phyloP scores from a whole-genome alignment of 2,329 filamentous ascomycete genomes.

The Setomelanomma holmii region DNA sequence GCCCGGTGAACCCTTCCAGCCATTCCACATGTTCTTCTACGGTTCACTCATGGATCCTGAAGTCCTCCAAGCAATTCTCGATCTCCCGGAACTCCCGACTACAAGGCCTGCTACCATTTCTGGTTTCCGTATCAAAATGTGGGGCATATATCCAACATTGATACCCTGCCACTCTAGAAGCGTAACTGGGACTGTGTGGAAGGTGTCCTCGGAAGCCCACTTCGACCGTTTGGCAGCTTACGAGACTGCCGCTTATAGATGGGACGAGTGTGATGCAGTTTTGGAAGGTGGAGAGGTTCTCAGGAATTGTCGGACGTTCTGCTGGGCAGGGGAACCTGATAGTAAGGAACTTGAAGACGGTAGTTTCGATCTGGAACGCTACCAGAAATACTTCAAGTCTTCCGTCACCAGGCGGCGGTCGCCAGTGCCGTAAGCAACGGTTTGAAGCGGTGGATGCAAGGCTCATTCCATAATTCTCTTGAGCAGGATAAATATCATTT shows the following conservation, averaged over 20 bases:
- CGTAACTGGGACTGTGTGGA: slow-evolving; percentile 22
- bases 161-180: slow-evolving; percentile 11
- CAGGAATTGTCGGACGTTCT: not conserved
- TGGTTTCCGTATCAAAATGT: slow-evolving; percentile 40
- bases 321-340: not conserved
- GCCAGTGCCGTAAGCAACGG: too few relatives aligned
- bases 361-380: not conserved
- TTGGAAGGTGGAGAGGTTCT: not conserved
- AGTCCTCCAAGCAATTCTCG: slow-evolving; percentile 37
- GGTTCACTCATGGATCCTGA: slow-evolving; percentile 42
- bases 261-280: not conserved
- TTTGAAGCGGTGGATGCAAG: too few relatives aligned
- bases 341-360: not conserved
- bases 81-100: slow-evolving; percentile 26
- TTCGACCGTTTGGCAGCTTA: not conserved
- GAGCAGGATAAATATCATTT: too few relatives aligned
- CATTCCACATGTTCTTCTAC: slow-evolving; percentile 42
- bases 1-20: slow-evolving; percentile 20
- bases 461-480: too few relatives aligned
- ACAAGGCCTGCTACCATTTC: slow-evolving; percentile 27
- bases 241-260: not conserved
- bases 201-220: slow-evolving; percentile 3
- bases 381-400: not conserved
- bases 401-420: not conserved
- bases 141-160: slow-evolving; percentile 42